Percentiles rank a stretch among this genome's conserved stretches.
Evolutionary conservation across 768 basidiomycete species (phyloP).

Genomic region (Agrocybe chaxingu): DNA sequence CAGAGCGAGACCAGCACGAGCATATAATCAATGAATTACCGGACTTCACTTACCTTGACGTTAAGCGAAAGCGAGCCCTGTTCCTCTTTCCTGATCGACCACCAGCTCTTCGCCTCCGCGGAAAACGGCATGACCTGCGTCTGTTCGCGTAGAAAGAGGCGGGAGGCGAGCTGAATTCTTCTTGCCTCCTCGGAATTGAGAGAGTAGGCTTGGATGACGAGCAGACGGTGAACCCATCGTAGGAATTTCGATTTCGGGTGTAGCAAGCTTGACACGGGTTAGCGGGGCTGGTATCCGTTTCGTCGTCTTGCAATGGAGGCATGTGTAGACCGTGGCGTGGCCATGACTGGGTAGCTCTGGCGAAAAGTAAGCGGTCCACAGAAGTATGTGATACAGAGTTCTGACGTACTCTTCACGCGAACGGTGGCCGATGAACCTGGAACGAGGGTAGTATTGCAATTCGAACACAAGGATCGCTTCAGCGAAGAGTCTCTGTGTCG

Average conservation of each 20-base stretch:
- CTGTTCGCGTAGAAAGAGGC: slow-evolving; percentile 58
- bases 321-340: slow-evolving; percentile 56
- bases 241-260: neutral
- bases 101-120: slow-evolving; percentile 53
- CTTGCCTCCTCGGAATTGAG: slow-evolving; percentile 9
- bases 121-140: slow-evolving; percentile 65
- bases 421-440: slow-evolving; percentile 66
- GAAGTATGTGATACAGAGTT: neutral
- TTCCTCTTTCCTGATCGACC: slow-evolving; percentile 17
- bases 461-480: slow-evolving; percentile 78
- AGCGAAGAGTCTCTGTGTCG: slow-evolving; percentile 68
- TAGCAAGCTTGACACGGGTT: neutral
- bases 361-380: neutral
- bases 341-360: slow-evolving; percentile 42
- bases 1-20: too few relatives aligned
- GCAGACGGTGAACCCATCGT: neutral
- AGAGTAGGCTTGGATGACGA: neutral
- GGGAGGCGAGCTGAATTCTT: slow-evolving; percentile 34
- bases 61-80: slow-evolving; percentile 13
- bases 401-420: slow-evolving; percentile 57
- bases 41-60: too few relatives aligned
- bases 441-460: slow-evolving; percentile 60
- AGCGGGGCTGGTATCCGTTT: slow-evolving; percentile 66
- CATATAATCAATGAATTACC: too few relatives aligned
- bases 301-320: slow-evolving; percentile 51